Base-by-base conservation (phyloP, 306 rosid genomes). In the Pyrus communis region DNA sequence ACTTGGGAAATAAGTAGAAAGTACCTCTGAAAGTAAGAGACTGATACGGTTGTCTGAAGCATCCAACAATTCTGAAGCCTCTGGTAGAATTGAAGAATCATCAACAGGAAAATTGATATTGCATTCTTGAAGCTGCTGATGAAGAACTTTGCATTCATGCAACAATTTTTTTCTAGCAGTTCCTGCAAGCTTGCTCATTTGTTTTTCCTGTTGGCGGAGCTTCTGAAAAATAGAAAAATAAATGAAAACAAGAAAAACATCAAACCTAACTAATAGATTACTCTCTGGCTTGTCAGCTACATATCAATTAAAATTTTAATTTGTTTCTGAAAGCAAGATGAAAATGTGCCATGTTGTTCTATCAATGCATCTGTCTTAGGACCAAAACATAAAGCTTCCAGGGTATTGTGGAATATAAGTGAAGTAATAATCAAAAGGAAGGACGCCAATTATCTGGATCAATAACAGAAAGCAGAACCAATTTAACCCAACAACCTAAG, bases 21-120 rank as follows among this genome's bases (percentile, higher is more conserved):
- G 77, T 90, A 95, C 97, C 98, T 92, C 91, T 33, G 84, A 80
- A 71, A 87, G 87, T 49, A 95, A 89, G 77, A 79, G 28, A 82
- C 84, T 84, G 42, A 90, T 86, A 83, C 62, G 95, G 61, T 84
- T 90, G 75, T 95, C 96, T 72, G 96, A 84, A 66, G 79, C 69
- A 25, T 87, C 80, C 85, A 94, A 81, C 81, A 86, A 78, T 75
- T 86, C 77, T 52, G 86, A 82, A 78, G 91, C 84, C 71, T 85
- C 87, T 35, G 75, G 67, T 28, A 77, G 77, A 45, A 91, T 83
- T 27, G 97, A 91, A 73, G 54, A 77, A 17, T 80, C 86, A 19
- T 83, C 87, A 11, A 75, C 31, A 27, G 86, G 84, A 78, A 89
- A 82, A 80, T 70, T 74, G 77, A 77, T 85, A 81, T 77, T 83